Conservation (phyloP, 2,329 filamentous ascomycete genomes). For the Fusarium pseudograminearum region DNA sequence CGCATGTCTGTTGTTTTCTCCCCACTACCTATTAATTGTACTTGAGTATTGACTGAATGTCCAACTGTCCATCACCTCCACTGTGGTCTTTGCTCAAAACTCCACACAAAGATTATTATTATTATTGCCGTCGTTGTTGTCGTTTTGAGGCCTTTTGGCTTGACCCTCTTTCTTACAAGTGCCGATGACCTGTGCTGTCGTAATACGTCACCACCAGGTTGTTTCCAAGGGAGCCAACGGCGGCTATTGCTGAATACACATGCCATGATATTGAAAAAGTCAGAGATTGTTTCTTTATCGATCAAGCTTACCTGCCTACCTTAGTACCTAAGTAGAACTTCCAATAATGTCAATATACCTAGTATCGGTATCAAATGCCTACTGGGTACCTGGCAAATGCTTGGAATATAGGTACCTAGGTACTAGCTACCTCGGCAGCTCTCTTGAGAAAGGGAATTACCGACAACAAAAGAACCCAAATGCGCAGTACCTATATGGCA, state of each 20-base stretch:
- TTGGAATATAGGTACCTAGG: not conserved
- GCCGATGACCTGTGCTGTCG: conserved; percentile 26
- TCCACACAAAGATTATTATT: conserved; percentile 42
- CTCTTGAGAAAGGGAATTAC: not conserved
- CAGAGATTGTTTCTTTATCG: conserved; percentile 2
- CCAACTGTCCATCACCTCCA: conserved; percentile 5
- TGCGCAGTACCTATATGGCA: not conserved
- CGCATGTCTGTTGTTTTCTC: conserved; percentile 22
- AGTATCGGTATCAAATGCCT: not conserved
- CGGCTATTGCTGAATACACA: conserved; percentile 7
- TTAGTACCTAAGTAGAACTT: too few species aligned
- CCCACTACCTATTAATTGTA: conserved; percentile 10
- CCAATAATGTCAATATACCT: not conserved
- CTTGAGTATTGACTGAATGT: not conserved
- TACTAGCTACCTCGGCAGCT: conserved; percentile 37
- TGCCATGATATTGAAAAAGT: not conserved
- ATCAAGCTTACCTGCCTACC: not conserved
- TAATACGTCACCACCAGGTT: conserved; percentile 15
- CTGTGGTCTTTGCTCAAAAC: conserved; percentile 25
- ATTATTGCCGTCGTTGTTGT: conserved; percentile 15
- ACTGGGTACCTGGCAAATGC: not conserved
- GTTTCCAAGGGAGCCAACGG: not conserved
- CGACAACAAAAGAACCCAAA: conserved; percentile 2
- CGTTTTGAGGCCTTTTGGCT: conserved; percentile 40
- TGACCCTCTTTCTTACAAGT: conserved; percentile 41